Evolutionary conservation across 2,329 filamentous ascomycete species (phyloP), one percentile per base, ranked within the genome.

Genomic region (Grosmannia huntii): DNA sequence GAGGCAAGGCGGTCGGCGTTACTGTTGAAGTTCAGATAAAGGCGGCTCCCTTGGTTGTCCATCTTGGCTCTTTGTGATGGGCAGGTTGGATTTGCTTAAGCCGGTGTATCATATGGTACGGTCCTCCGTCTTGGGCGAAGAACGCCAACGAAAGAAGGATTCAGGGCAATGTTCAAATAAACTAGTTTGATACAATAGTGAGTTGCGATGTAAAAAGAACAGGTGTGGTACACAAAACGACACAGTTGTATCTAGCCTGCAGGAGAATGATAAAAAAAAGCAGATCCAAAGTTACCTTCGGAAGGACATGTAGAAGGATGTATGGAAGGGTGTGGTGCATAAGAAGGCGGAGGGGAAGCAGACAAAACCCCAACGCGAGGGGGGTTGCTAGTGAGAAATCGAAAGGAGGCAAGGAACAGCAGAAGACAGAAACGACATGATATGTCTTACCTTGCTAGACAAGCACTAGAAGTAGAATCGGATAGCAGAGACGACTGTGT

Each of bases 1-100:
- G 81, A 72, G 61, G 77, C 75, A 60, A 83, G 79, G 66, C 83
- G 82, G 65, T 85, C 81, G 71, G 82, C 80, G 71, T 80, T 85
- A 44, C 41, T 44, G 68, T 76, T 79, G 65, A 85, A 82, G 72
- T 86, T 86, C 68, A 88, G 78, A 68, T 81, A 79, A 58, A 87
- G 77, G 60, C 81, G 79, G 63, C 82, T 81, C 67, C 84, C 84
- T 72, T 76, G 75, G 65, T 72, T 70, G 66, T 78, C 77, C 77
- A 82, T 81, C 60, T 68, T 75, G 68, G 60, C 62, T 60, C 53
- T 53, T 33, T 57, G 53, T 56, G 55, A 57, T 23, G 51, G 27
- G 41, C 25, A 23, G n/a, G 19, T 9, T 44, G 41, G 5, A 19
- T 7, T 44, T 19, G 19, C 21, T 44, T 12, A 44, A n/a, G 19